Evolutionary conservation across 208 protist genomes (phyloP), one percentile per base, ranked within the genome.

Genomic region (Trypanosoma rangeli): DNA sequence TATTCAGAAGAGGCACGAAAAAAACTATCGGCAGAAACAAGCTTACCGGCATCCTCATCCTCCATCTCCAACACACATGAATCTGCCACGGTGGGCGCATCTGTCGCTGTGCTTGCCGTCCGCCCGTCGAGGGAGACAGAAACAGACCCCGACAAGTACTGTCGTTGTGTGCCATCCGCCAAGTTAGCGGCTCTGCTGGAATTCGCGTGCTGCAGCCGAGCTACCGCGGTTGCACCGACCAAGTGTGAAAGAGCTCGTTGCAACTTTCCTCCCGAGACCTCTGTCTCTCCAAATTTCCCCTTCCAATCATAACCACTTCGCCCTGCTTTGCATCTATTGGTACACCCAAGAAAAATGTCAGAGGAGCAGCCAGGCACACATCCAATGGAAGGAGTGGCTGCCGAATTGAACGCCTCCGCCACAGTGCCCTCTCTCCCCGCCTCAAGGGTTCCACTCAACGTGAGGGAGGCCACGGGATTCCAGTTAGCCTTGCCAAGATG

Each of bases 181-280:
- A 49, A 22, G 15, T 4, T 31, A 35, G 22, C n/a, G 3, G 20
- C 8, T 1, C 39, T 1, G 4, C 18, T 66, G 29, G n/a, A n/a
- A 33, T 49, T 8, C 16, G 20, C 50, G 46, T 9, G 24, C 0
- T 5, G 5, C 24, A n/a, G 20, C 42, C 50, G 46, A 37, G 49
- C 53, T n/a, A 62, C 37, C n/a, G 39, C 54, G 13, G 28, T 39
- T 1, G 54, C 55, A 0, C 54, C 64, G 5, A 70, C 26, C 28
- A 62, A 16, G 39, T 70, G 64, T 24, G 64, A 70, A 22, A 70
- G 54, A 26, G 64, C 62, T 62, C 62, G 64, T 29, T 50, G 64
- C 5, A 70, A 55, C 28, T 35, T 70, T 26, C 52, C 64, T 4
- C 54, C 22, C 39, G 64, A 28, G 28, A 62, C 39, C 33, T 62